phyloP scores from a whole-genome alignment of 495 filamentous ascomycete species.

The Aspergillus steynii region DNA sequence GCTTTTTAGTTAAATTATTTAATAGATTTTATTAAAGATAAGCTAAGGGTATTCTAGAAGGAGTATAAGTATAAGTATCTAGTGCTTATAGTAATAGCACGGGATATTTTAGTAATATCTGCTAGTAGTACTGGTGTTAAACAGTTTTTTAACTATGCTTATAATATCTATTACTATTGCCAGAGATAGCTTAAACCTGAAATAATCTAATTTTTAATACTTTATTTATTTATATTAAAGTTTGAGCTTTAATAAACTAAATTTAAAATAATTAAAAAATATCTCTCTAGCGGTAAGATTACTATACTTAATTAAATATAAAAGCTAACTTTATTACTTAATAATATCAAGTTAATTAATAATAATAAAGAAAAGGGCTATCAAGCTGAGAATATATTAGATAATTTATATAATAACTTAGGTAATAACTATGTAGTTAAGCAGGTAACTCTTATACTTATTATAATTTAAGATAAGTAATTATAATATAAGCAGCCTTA shows the following conservation, averaged over 20 bases:
- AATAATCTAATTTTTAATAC: background rate
- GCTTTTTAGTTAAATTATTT: too few species aligned
- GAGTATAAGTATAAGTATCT: background rate
- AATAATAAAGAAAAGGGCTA: conserved; percentile 6
- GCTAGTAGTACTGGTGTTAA: background rate
- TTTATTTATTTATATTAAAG: background rate
- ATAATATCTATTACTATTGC: background rate
- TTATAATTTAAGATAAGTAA: background rate
- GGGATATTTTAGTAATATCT: background rate
- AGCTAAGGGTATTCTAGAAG: background rate
- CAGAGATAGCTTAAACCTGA: background rate
- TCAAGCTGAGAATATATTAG: background rate
- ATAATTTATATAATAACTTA: background rate
- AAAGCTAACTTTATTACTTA: too few species aligned
- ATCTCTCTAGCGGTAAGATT: background rate
- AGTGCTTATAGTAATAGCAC: background rate
- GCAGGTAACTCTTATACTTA: too few species aligned
- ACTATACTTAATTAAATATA: background rate
- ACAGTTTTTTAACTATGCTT: background rate
- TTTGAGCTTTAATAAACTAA: background rate
- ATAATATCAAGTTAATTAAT: conserved; percentile 10
- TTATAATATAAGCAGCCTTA: background rate
- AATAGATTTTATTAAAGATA: background rate
- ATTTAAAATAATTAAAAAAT: background rate
- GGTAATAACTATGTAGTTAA: too few species aligned